These are phyloP conservation scores for Noccaea bulbosa DNA, from an alignment of 345 rosid species.

Conservation along the genomic window DNA sequence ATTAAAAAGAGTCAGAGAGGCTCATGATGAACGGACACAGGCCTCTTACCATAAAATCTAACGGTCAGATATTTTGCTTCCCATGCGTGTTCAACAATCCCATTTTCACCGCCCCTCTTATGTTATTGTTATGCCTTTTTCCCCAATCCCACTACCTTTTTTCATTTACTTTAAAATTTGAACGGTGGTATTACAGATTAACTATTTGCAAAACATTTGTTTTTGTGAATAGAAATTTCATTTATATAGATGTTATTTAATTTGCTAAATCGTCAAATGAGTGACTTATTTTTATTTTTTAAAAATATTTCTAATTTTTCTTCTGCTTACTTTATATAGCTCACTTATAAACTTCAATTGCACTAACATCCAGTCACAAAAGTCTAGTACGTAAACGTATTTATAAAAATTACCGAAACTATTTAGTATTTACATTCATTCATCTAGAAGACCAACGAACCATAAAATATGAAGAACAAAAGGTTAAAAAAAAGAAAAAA, in stretches of 20 bases:
- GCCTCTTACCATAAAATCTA: constrained; percentile 35
- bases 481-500: background rate
- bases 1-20: constrained; percentile 41
- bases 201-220: background rate
- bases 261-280: no score
- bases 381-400: background rate
- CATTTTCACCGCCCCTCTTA: constrained; percentile 12
- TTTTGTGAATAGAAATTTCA: no score
- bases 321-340: no score
- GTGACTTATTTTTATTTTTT: no score
- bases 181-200: background rate
- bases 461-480: background rate
- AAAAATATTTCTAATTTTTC: no score
- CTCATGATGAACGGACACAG: constrained; percentile 45
- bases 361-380: background rate
- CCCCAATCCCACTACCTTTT: background rate
- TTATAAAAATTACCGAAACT: no score
- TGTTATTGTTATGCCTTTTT: constrained; percentile 31
- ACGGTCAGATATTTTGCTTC: constrained; percentile 47
- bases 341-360: background rate
- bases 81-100: constrained; percentile 36
- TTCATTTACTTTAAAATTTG: background rate
- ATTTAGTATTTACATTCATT: background rate
- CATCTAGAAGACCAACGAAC: constrained; percentile 1
- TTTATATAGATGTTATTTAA: no score